Base-by-base conservation (phyloP, 345 rosid species). In the Eucalyptus guilfoylei region DNA sequence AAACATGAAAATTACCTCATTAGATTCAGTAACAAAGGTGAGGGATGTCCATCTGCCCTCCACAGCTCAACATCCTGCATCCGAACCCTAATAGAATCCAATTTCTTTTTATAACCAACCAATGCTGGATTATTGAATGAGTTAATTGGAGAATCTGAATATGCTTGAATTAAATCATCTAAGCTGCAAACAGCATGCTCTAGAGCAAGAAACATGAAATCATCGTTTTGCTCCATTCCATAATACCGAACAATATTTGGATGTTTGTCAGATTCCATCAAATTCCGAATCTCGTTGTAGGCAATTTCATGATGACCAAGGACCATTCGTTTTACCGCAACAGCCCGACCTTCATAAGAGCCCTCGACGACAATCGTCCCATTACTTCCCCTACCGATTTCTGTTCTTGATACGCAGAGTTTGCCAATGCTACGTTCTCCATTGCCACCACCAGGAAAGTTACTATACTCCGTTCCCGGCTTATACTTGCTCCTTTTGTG, bases 241-340 rank as follows among this genome's bases (percentile, higher is more conserved):
- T 95, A 93, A 98, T 97, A 96, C 88, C 99, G 91, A 86, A 97
- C 96, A 87, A 97, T 95, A 90, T 97, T 97, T 48, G 98, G 94
- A 93, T 96, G 97, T 54, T 91, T 91, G 92, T 97, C 98, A 40
- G 97, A 96, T 42, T 95, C 96, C 90, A 95, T 95, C 90, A 97
- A 97, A 92, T 96, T 96, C 88, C 94, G 95, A 91, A 97, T 95
- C 93, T 97, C 99, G 90, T 96, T 95, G 86, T 93, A 93, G 88
- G 99, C 99, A 80, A 96, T 94, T 89, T 94, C 96, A 88, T 94
- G 96, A 92, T 96, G 97, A 62, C 96, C 91, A 88, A 92, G 92
- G 89, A 97, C 97, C 91, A 97, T 95, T 49, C 98, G 97, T 90
- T 97, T 97, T 50, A 97, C 99, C 55, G 98, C 99, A 92, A 96